These are phyloP conservation scores for Plasmodium vivax DNA, from an alignment of 169 alveolate genomes.

Conservation along the genomic window DNA sequence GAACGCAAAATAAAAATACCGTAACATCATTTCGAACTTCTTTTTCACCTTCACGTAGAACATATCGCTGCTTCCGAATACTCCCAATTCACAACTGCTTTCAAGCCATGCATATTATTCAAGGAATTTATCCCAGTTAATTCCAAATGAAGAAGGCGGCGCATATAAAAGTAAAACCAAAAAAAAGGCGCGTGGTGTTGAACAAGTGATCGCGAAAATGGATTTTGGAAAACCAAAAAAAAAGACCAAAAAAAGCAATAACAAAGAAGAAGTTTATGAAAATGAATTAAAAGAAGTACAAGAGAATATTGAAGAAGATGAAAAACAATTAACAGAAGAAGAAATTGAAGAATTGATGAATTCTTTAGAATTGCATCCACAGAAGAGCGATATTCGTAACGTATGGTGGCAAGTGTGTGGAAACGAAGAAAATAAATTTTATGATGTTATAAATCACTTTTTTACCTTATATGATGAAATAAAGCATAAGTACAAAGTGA, in stretches of 20 bases:
- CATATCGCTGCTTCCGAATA: background rate
- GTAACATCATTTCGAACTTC: background rate
- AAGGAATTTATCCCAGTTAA: background rate
- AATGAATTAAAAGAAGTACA: background rate
- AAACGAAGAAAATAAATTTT: background rate
- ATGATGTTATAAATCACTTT: conserved; percentile 1
- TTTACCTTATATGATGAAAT: background rate
- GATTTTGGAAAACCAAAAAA: background rate
- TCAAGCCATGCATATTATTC: background rate
- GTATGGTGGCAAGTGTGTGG: background rate
- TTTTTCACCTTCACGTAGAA: background rate
- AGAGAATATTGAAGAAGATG: background rate
- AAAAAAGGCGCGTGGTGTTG: background rate
- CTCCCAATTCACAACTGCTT: background rate
- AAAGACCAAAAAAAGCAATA: background rate
- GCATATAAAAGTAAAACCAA: background rate
- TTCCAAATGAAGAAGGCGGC: background rate
- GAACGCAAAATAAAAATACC: background rate
- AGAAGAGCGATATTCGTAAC: background rate
- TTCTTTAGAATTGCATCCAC: background rate
- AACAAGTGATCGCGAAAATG: background rate
- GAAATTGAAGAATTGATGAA: background rate
- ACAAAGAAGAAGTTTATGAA: background rate
- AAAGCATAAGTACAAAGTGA: background rate
- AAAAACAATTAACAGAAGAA: background rate